These are phyloP conservation scores for Ambrosiella cleistominuta DNA, from an alignment of 2,329 filamentous ascomycete genomes.

Conservation along the genomic window DNA sequence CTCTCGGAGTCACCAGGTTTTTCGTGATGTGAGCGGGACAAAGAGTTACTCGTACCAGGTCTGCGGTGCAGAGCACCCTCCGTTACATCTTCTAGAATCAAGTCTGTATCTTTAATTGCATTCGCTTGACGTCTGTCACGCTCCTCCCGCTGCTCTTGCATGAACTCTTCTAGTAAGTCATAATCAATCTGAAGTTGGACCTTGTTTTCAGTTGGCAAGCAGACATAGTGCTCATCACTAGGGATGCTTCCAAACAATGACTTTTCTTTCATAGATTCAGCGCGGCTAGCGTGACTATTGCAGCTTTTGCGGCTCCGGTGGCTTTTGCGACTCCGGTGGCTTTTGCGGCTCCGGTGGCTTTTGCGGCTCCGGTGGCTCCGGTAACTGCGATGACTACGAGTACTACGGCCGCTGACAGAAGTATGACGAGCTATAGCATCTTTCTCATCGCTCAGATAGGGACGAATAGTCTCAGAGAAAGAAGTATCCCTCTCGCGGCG, in stretches of 20 bases:
- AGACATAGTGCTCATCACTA: constrained; percentile 72
- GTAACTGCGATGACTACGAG: constrained; percentile 35
- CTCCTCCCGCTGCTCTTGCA: constrained; percentile 39
- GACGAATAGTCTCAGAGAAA: constrained; percentile 29
- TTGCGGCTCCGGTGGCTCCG: constrained; percentile 44
- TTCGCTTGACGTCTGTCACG: not conserved
- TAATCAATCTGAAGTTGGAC: constrained; percentile 76
- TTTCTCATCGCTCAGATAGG: constrained; percentile 30
- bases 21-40: constrained; percentile 22
- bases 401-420: constrained; percentile 7
- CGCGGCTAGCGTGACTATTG: constrained; percentile 19
- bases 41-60: not conserved
- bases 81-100: no score
- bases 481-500: constrained; percentile 61
- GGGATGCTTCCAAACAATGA: constrained; percentile 46
- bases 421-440: constrained; percentile 6
- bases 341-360: not conserved
- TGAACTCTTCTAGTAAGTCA: constrained; percentile 84
- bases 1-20: constrained; percentile 21
- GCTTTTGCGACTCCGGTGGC: not conserved
- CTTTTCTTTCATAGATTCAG: constrained; percentile 42
- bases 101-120: no score
- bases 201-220: constrained; percentile 62
- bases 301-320: not conserved
- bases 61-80: not conserved